Percentiles rank a stretch among this genome's conserved stretches.
Evolutionary conservation across 495 filamentous ascomycete species (phyloP).

Genomic region (Haplographium delicatum): DNA sequence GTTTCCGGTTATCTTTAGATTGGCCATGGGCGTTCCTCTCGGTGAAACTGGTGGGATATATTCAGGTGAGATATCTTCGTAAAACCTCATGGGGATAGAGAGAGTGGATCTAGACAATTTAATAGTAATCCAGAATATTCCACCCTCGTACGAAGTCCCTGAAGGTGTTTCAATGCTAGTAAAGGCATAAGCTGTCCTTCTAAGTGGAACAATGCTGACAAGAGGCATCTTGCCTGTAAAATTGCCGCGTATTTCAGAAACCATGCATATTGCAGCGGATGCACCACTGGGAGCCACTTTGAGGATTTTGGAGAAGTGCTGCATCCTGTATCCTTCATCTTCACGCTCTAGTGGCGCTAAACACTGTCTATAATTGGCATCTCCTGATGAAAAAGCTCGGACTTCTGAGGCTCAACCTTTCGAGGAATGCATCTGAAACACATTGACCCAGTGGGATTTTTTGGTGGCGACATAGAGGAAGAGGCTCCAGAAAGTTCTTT

Average conservation of each 20-base stretch:
- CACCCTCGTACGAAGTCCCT: not conserved
- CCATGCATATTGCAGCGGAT: constrained; percentile 9
- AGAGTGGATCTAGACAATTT: not conserved
- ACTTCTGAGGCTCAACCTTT: not conserved
- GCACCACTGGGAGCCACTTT: not conserved
- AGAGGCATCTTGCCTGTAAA: constrained; percentile 14
- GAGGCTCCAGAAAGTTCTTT: not conserved
- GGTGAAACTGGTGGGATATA: not conserved
- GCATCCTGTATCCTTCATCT: not conserved
- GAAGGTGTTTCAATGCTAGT: constrained; percentile 1
- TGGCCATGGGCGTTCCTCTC: too few species aligned
- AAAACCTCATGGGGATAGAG: not conserved
- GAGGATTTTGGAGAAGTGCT: not conserved
- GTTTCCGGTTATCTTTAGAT: too few species aligned
- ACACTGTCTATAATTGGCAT: not conserved
- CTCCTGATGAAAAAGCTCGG: not conserved
- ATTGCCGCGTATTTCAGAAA: constrained; percentile 20
- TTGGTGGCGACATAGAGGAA: not conserved
- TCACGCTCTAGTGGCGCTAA: not conserved
- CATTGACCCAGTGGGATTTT: not conserved
- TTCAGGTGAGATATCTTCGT: constrained; percentile 4
- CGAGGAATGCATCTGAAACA: not conserved
- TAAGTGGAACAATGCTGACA: constrained; percentile 16
- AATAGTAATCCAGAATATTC: not conserved
- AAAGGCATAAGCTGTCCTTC: constrained; percentile 3